These are phyloP conservation scores for Fusarium napiforme DNA, from an alignment of 2,329 filamentous ascomycete genomes.

Conservation along the genomic window DNA sequence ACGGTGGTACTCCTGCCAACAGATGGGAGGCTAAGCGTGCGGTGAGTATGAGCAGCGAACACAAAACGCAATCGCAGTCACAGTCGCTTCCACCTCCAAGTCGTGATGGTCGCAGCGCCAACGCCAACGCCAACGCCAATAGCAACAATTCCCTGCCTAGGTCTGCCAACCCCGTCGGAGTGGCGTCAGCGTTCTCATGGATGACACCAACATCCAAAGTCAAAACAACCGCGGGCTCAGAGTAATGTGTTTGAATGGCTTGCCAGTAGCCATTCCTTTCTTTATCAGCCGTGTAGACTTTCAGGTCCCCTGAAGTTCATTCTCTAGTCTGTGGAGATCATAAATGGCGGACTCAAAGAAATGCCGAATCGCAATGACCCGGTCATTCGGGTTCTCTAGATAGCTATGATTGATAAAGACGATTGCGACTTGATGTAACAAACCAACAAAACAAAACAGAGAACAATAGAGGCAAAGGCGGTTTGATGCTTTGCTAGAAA, in stretches of 20 bases:
- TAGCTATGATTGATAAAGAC: slow-evolving; percentile 9
- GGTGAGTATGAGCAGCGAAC: slow-evolving; percentile 56
- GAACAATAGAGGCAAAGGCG: slow-evolving; percentile 7
- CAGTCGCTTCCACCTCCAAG: slow-evolving; percentile 47
- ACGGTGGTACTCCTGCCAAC: slow-evolving; percentile 44
- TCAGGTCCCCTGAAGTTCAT: background rate
- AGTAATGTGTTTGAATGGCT: slow-evolving; percentile 13
- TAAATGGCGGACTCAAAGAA: slow-evolving; percentile 27
- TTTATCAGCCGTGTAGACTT: slow-evolving; percentile 7
- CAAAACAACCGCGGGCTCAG: slow-evolving; percentile 49
- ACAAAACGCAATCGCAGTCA: slow-evolving; percentile 45
- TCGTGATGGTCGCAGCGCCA: slow-evolving; percentile 52
- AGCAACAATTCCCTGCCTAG: slow-evolving; percentile 59
- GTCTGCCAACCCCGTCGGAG: slow-evolving; percentile 84
- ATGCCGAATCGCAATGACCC: slow-evolving; percentile 33
- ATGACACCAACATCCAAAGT: slow-evolving; percentile 68
- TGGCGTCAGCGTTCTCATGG: slow-evolving; percentile 95
- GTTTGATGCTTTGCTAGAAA: background rate
- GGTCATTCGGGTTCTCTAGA: background rate
- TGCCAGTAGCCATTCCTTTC: background rate
- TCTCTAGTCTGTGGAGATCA: background rate
- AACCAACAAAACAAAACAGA: slow-evolving; percentile 2
- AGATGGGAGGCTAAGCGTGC: slow-evolving; percentile 67
- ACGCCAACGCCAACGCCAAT: slow-evolving; percentile 51
- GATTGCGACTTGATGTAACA: slow-evolving; percentile 30